Percentiles rank a stretch among this genome's conserved stretches.
Evolutionary conservation across 352 stramenopile genomes (phyloP).

Genomic region (Sclerospora graminicola): DNA sequence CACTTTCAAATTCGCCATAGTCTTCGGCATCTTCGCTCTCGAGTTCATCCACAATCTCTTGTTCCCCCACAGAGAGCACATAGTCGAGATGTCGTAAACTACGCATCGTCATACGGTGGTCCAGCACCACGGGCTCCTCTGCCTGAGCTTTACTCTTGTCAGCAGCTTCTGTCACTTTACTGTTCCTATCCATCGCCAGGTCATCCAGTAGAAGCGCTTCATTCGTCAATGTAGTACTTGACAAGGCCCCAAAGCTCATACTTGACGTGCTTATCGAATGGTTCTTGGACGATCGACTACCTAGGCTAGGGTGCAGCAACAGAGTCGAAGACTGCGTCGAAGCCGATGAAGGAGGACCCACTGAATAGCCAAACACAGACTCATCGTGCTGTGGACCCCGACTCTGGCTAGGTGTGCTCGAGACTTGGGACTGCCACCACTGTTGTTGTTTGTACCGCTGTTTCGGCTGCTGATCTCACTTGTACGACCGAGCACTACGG

Average conservation of each 20-base stretch:
- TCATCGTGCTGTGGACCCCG: conserved; percentile 12
- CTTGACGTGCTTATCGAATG: conserved; percentile 9
- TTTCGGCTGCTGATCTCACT: conserved; percentile 20
- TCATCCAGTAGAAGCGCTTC: conserved; percentile 39
- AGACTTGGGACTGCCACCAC: conserved; percentile 8
- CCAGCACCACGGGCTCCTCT: conserved; percentile 38
- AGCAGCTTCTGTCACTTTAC: conserved; percentile 3
- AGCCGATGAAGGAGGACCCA: conserved; percentile 12
- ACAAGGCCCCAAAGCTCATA: conserved; percentile 12
- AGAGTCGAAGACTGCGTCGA: conserved; percentile 12
- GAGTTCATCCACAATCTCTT: conserved; percentile 21
- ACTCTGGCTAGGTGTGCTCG: conserved; percentile 13
- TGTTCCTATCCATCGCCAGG: conserved; percentile 13
- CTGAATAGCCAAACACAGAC: conserved; percentile 13
- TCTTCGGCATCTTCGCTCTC: conserved; percentile 21
- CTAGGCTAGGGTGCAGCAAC: conserved; percentile 10
- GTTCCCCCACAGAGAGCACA: conserved; percentile 23
- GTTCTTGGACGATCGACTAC: conserved; percentile 10
- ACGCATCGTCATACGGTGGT: conserved; percentile 28
- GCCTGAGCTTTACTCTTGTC: conserved; percentile 2
- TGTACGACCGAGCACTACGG: conserved; percentile 19
- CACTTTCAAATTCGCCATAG: conserved; percentile 23
- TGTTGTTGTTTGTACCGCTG: conserved; percentile 14
- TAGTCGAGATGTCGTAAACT: conserved; percentile 39
- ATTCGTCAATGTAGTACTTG: conserved; percentile 17